Evolutionary conservation across 2,329 filamentous ascomycete species (phyloP), one percentile per base, ranked within the genome.

Genomic region (Pyrenophora tritici-repentis): DNA sequence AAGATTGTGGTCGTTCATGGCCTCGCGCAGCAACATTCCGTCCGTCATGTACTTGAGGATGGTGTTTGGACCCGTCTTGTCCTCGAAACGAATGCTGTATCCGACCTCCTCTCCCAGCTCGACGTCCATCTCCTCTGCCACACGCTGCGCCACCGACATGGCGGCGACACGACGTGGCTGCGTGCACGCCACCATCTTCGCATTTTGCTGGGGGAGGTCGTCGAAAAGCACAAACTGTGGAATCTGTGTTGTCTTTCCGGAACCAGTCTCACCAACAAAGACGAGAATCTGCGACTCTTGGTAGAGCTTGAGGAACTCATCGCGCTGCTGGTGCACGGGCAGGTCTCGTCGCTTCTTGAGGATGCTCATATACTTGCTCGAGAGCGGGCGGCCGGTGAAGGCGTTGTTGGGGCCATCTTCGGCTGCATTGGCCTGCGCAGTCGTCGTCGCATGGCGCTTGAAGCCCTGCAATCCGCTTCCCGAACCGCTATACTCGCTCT

Each of bases 31-130:
- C 71, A 99, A 83, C 90, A 97, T 97, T 74, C 94, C 94, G 67
- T 99, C 94, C 13, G 94, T 99, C 93, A 99, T 97, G 78, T 99
- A 99, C 78, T 99, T 99, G 79, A 99, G 96, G 68, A 87, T 90
- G 1, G 94, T 99, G 14, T 87, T 83, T 2, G 90, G 86, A 58
- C 87, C 90, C 0, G 93, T 97, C 71, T 87, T 89, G 75, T 99
- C 94, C 69, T 99, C 94, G 70, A 99, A 99, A 71, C 94, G 90
- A 69, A 99, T 96, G 6, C 90, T 96, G 72, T 99, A 99, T 47
- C 94, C 94, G 56, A 99, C 93, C 71, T 97, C 92, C 48, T 92
- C 86, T 29, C 94, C 94, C 10, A 97, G 82, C 58, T 87, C 83
- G 64, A 93, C 97, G 13, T 94, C 93, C 52, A 97, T 91, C 76